Base-by-base conservation (phyloP, 768 basidiomycete genomes). In the Fomitopsis pulvina region DNA sequence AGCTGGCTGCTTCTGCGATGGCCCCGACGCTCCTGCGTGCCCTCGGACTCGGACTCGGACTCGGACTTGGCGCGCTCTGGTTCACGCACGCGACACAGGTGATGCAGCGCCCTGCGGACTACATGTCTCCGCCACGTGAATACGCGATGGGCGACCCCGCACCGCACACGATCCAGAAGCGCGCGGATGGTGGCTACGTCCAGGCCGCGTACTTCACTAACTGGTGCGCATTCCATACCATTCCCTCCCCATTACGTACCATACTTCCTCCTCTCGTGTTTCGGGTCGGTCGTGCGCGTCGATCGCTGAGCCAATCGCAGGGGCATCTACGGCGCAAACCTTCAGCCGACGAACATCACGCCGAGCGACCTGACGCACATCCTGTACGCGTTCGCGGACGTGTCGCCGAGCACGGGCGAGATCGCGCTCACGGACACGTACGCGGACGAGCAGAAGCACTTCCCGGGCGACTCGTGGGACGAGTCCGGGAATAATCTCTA, bases 331-430 rank as follows among this genome's bases (percentile, higher is more conserved):
- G 63, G 63, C 52, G 61, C 61, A 43, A 64, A 64, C 60, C 63
- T 63, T 56, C 63, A 84, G 61, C 85, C 85, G 1, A 79, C 76
- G 20, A 76, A 85, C 51, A 80, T 87, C 49, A 72, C 73, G 40
- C 63, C 80, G 8, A 66, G 69, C 2, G 69, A 75, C 32, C 70
- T 92, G 55, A 89, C 87, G 5, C 87, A 87, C 70, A 78, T 91
- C 58, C 67, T 88, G 16, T 91, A 91, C 57, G 76, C 87, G 2
- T 92, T 92, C 60, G 88, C 85, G 41, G 87, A 91, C 63, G 76
- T 83, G 30, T 75, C 78, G 47, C 63, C 80, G 6, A 68, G 71
- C 39, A 77, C 79, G 0, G 88, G 90, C 11, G 62, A 67, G 16
- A 84, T 89, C 55, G 66, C 63, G 12, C 71, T 91, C 18, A 85